Evolutionary conservation across 805 yeast species (phyloP).

Genomic region (Teunomyces funiuensis): DNA sequence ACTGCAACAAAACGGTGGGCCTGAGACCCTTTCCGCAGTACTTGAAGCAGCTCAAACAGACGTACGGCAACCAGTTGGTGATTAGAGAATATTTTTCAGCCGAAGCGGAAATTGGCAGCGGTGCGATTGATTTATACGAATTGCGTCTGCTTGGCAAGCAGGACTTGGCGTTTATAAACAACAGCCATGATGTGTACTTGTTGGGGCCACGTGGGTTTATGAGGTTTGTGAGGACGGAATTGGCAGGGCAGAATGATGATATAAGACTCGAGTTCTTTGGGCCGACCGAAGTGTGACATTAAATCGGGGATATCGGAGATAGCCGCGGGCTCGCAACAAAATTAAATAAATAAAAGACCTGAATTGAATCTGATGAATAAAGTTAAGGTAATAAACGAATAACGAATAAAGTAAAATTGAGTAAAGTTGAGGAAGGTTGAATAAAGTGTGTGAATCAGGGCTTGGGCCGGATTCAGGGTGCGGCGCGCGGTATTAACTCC

Average conservation of each 20-base stretch:
- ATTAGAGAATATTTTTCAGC: constrained; percentile 25
- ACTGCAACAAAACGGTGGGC: constrained; percentile 27
- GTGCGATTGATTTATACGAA: constrained; percentile 13
- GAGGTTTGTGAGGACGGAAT: constrained; percentile 23
- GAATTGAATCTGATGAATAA: too few species aligned
- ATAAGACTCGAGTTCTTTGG: constrained; percentile 34
- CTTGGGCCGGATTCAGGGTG: too few species aligned
- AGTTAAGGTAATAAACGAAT: too few species aligned
- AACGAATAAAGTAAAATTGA: too few species aligned
- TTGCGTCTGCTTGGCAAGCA: constrained; percentile 11
- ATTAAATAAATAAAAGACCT: too few species aligned
- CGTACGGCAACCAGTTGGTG: constrained; percentile 15
- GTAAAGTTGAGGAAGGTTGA: too few species aligned
- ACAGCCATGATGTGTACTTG: constrained; percentile 26
- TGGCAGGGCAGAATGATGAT: constrained; percentile 16
- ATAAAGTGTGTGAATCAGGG: too few species aligned
- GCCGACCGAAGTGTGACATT: constrained; percentile 24
- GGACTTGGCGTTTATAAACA: constrained; percentile 23
- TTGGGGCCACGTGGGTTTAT: constrained; percentile 37
- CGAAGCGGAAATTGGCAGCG: neutral
- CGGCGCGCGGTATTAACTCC: too few species aligned
- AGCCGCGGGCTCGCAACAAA: too few species aligned
- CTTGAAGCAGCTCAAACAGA: constrained; percentile 16
- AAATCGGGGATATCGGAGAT: neutral
- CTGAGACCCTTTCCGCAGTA: constrained; percentile 25